These are phyloP conservation scores for Lyophyllum semitale DNA, from an alignment of 768 basidiomycete genomes.

Conservation along the genomic window DNA sequence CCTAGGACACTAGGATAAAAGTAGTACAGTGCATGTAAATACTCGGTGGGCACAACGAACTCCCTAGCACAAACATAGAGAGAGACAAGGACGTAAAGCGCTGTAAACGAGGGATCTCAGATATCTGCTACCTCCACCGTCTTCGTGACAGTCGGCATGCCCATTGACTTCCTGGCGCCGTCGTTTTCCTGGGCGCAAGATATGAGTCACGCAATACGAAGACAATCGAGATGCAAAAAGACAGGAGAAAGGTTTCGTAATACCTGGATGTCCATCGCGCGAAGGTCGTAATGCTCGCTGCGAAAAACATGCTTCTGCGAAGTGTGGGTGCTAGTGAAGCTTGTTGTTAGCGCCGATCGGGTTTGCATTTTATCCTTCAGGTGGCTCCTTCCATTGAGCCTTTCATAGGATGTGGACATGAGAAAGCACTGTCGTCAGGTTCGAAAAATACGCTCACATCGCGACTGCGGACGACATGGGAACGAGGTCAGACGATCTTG, in stretches of 20 bases:
- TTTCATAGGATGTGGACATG: not conserved
- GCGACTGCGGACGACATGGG: slow-evolving; percentile 25
- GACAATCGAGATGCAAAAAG: not conserved
- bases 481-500: not conserved
- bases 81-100: not conserved
- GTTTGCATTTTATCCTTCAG: slow-evolving; percentile 14
- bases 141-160: slow-evolving; percentile 25
- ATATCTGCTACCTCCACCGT: slow-evolving; percentile 22
- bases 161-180: not conserved
- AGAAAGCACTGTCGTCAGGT: not conserved
- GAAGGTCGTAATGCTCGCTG: slow-evolving; percentile 15
- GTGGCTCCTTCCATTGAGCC: slow-evolving; percentile 23
- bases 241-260: not conserved
- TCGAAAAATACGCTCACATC: slow-evolving; percentile 24
- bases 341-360: slow-evolving; percentile 9
- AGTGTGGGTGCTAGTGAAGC: not conserved
- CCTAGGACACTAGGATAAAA: too few species aligned
- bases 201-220: not conserved
- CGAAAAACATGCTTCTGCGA: slow-evolving; percentile 4
- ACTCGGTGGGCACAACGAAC: not conserved
- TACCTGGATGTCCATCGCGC: slow-evolving; percentile 11
- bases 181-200: not conserved
- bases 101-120: slow-evolving; percentile 8
- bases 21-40: too few species aligned
- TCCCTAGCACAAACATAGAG: not conserved